Conservation (phyloP, 2,329 filamentous ascomycete genomes). For the Fusarium zealandicum region DNA sequence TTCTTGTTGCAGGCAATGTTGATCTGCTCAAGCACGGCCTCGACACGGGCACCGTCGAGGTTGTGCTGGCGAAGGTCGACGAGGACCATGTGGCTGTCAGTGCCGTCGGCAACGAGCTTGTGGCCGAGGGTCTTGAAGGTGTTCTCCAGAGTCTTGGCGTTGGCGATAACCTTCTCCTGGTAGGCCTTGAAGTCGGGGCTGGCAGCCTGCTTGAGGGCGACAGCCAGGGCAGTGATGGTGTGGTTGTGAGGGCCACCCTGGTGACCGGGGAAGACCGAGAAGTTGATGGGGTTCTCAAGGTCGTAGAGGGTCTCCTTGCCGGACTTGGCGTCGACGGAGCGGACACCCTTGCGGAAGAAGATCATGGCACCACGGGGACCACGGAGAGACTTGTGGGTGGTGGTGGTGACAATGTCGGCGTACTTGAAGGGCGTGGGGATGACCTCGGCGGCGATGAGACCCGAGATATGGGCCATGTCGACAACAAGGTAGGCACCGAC, state of each 20-base stretch:
- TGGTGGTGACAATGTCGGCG: conserved; percentile 97
- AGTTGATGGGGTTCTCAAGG: conserved; percentile 95
- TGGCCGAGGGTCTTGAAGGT: conserved; percentile 88
- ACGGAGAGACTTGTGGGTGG: conserved; percentile 98
- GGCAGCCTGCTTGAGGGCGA: conserved; percentile 93
- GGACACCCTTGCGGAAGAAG: conserved; percentile 98
- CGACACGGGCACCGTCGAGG: conserved; percentile 93
- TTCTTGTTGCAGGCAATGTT: conserved; percentile 99
- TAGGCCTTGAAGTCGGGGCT: conserved; percentile 91
- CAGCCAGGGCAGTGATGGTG: conserved; percentile 96
- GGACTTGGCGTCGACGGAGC: conserved; percentile 87
- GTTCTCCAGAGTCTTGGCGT: conserved; percentile 88
- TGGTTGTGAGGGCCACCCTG: conserved; percentile 99
- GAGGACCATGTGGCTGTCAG: conserved; percentile 97
- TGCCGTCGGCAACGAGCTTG: conserved; percentile 94
- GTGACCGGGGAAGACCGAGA: conserved; percentile 98
- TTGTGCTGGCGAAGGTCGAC: conserved; percentile 87
- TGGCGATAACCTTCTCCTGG: conserved; percentile 89
- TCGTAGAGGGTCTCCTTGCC: conserved; percentile 92
- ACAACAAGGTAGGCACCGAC: conserved; percentile 94
- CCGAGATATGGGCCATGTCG: conserved; percentile 99
- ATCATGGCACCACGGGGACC: conserved; percentile 99
- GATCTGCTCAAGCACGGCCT: conserved; percentile 95
- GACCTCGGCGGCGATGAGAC: conserved; percentile 89
- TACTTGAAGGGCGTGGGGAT: conserved; percentile 92